Base-by-base conservation (phyloP, 2,329 filamentous ascomycete genomes). In the Phaeomoniella chlamydospora region DNA sequence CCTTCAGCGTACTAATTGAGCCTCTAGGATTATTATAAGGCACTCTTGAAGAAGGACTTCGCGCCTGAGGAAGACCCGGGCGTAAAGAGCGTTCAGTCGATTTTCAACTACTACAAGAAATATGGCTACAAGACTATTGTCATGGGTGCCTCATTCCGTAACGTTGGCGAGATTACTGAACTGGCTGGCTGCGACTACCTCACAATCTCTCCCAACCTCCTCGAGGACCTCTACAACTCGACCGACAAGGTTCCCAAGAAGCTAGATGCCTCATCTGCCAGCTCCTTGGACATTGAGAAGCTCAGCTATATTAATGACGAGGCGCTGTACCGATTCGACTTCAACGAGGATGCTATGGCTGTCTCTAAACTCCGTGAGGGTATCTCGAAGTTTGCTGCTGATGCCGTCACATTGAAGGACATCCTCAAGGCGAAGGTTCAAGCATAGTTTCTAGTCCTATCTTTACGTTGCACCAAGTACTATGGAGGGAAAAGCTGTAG, bases 21-120 rank as follows among this genome's bases (percentile, higher is more conserved):
- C n/a, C n/a, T n/a, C n/a, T n/a, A n/a, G n/a, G n/a, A 98, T 70
- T 98, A 88, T 88, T 94, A 80, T 83, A 98, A 98, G 84, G 84
- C 84, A 41, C 69, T 77, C 51, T 83, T 77, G 62, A 93, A 93
- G 79, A 87, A 92, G 75, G 82, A 90, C 49, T 98, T 87, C 77
- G 55, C 70, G 59, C 74, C 85, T 61, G 68, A 82, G 64, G 83
- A 93, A 62, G 90, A 98, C 71, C 90, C 90, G 39, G 90, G 90
- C 71, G 90, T 98, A 64, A 74, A 84, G 69, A 88, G 81, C 48
- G 90, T 98, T 57, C 74, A 88, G 73, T 58, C 54, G 63, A 98
- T 98, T 70, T 98, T 80, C 78, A 90, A 98, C 77, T 98, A 98
- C 83, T 98, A 98, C 81, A 98, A 98, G 84, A 96, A 96, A 75